Evolutionary conservation across 306 rosid species (phyloP).

Genomic region (Sesbania bispinosa): DNA sequence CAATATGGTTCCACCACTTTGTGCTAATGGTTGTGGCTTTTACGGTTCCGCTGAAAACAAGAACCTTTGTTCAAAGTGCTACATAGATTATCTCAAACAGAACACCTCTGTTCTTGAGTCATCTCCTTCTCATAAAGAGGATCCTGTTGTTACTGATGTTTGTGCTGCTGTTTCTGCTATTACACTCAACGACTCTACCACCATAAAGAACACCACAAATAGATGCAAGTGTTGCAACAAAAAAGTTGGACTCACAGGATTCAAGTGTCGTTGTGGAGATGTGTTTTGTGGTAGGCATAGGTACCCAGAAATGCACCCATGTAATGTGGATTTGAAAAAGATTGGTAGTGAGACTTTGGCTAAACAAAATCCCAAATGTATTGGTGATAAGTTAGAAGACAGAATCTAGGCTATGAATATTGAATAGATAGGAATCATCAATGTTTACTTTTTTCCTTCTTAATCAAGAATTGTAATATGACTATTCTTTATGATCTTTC

Average conservation of each 20-base stretch:
- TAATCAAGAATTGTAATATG: too few species aligned
- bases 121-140: not conserved
- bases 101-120: not conserved
- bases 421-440: too few species aligned
- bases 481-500: too few species aligned
- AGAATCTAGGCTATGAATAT: not conserved
- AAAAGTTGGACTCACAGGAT: constrained; percentile 29
- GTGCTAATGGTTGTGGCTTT: constrained; percentile 49
- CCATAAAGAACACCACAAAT: not conserved
- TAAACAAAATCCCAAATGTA: not conserved
- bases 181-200: not conserved
- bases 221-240: constrained; percentile 39
- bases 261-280: constrained; percentile 29
- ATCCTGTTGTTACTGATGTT: not conserved
- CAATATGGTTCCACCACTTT: constrained; percentile 30
- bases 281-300: constrained; percentile 34
- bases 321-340: constrained; percentile 14
- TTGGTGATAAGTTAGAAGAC: not conserved
- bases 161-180: not conserved
- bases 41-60: constrained; percentile 17
- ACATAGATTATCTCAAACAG: not conserved
- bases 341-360: not conserved
- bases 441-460: too few species aligned
- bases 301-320: constrained; percentile 23
- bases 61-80: constrained; percentile 32